Conservation (phyloP, 257 asterid genomes). For the Verbascum thapsus region DNA sequence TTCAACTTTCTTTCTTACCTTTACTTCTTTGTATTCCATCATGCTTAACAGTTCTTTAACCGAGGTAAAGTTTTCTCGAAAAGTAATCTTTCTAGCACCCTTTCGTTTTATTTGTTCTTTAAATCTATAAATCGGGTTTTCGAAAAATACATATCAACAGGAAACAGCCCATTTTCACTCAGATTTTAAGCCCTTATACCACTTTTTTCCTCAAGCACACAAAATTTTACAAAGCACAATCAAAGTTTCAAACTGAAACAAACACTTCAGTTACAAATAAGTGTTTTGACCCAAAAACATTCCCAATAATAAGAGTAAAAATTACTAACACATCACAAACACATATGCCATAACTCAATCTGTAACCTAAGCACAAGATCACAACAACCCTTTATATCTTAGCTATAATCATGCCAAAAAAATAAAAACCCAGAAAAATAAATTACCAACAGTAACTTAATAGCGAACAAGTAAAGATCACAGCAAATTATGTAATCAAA, state of each 20-base stretch:
- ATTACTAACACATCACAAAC: too few species aligned
- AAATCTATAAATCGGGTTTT: neutral
- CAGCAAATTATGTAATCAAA: conserved; percentile 8
- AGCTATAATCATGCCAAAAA: conserved; percentile 26
- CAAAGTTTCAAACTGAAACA: neutral
- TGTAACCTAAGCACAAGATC: too few species aligned
- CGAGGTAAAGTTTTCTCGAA: neutral
- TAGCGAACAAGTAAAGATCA: conserved; percentile 22
- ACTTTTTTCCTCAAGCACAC: neutral
- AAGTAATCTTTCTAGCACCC: neutral
- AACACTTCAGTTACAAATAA: neutral
- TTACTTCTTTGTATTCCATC: neutral
- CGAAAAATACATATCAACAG: neutral
- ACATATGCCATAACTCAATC: too few species aligned
- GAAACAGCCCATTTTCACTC: neutral
- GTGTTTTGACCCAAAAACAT: too few species aligned
- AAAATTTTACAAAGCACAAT: neutral
- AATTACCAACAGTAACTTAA: neutral
- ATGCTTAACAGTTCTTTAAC: neutral
- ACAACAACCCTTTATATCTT: conserved; percentile 17
- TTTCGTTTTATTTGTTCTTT: neutral
- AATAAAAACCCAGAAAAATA: neutral
- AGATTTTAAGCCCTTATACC: neutral
- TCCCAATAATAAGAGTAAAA: too few species aligned
- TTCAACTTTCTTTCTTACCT: neutral